phyloP scores from a whole-genome alignment of 225 moss, liverwort and hornwort genomes.

The Takakia lepidozioides region DNA sequence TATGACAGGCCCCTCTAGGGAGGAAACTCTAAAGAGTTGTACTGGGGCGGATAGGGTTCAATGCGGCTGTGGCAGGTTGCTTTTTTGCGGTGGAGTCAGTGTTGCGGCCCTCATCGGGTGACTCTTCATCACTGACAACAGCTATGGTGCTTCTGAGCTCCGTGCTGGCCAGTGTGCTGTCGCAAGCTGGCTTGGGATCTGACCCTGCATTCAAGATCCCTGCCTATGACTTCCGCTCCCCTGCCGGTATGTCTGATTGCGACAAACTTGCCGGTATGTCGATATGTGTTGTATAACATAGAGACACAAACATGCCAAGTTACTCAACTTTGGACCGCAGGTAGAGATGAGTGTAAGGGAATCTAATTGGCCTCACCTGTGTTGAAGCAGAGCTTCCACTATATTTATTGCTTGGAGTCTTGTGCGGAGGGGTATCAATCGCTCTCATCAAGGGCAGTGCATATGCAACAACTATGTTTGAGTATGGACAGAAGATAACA shows the following conservation, averaged over 20 bases:
- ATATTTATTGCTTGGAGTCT: slow-evolving; percentile 80
- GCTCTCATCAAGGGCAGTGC: slow-evolving; percentile 69
- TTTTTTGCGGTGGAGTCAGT: slow-evolving; percentile 98
- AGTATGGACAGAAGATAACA: slow-evolving; percentile 44
- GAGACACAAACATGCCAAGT: too few relatives aligned
- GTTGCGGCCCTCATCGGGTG: slow-evolving; percentile 63
- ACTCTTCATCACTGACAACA: slow-evolving; percentile 87
- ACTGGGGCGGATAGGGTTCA: slow-evolving; percentile 65
- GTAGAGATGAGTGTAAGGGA: too few relatives aligned
- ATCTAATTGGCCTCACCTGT: too few relatives aligned
- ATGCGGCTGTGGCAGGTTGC: slow-evolving; percentile 94
- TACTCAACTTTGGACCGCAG: too few relatives aligned
- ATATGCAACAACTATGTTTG: slow-evolving; percentile 64
- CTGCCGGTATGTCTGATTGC: slow-evolving; percentile 55
- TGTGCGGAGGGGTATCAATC: slow-evolving; percentile 80
- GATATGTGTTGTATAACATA: too few relatives aligned
- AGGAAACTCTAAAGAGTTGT: background rate
- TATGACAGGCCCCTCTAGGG: too few relatives aligned
- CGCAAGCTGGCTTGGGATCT: slow-evolving; percentile 96
- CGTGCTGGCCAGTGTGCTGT: slow-evolving; percentile 88
- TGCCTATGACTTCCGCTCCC: slow-evolving; percentile 86
- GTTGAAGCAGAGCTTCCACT: slow-evolving; percentile 78
- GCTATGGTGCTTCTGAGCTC: slow-evolving; percentile 93
- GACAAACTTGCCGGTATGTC: slow-evolving; percentile 2
- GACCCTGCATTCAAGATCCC: slow-evolving; percentile 98